Evolutionary conservation across 495 filamentous ascomycete genomes (phyloP), one percentile per base, ranked within the genome.

Genomic region (Amphirosellinia nigrospora): DNA sequence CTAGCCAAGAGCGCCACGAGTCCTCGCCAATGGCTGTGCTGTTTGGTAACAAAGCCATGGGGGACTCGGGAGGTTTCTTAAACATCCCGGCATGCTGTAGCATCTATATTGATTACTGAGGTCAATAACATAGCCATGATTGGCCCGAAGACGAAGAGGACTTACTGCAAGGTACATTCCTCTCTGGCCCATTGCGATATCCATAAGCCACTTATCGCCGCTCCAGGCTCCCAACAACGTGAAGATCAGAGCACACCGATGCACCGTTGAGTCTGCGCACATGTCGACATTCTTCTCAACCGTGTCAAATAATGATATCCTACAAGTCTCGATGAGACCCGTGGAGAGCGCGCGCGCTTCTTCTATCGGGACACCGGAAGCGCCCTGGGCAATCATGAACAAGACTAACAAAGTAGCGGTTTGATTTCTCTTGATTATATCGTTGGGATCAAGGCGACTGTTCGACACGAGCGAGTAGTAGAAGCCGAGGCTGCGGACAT

Each of bases 141-240:
- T 30, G 19, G 41, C 26, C 15, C 11, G 9, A 32, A n/a, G 50
- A 19, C 21, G 46, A 3, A 9, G 43, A 45, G 19, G 28, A 72
- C 83, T 80, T 77, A 90, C 88, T 68, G 86, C 84, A 62, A 89
- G 84, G 71, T 91, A 91, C 87, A 90, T 89, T 52, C 85, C 86
- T 36, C 87, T 83, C 74, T 91, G 89, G n/a, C 89, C 89, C 86
- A 89, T 89, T 32, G 87, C 86, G 58, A 90, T 90, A 70, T 90
- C 88, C 88, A 91, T 91, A 55, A 89, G 88, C 88, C 88, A 90
- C 74, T 89, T 90, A 74, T 91, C 89, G 56, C 89, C 88, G 72
- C 88, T 88, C 89, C 89, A 91, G 0, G 85, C 86, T 6, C 86
- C 88, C 11, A 89, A 80, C 2, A 89, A 80, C 1, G 83, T 87